Percentiles rank a stretch among this genome's conserved stretches.
Conservation (phyloP, 257 asterid species). For the Forsythia suspensa region DNA sequence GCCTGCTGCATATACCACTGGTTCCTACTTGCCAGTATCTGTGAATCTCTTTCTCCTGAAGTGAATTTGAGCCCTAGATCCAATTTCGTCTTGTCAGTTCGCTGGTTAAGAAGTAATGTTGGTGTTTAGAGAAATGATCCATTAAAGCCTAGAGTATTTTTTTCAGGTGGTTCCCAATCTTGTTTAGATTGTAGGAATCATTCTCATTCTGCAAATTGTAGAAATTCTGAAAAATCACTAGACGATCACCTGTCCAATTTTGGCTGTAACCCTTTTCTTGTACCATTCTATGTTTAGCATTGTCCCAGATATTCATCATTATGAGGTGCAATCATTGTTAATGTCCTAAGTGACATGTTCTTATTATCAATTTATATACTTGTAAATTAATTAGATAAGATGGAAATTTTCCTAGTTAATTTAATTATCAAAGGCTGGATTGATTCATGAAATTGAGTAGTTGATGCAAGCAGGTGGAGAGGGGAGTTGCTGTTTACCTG, state of each 20-base stretch:
- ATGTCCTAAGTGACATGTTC: neutral
- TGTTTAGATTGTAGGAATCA: neutral
- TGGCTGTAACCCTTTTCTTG: neutral
- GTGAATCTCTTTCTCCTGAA: too few species aligned
- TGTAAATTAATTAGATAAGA: constrained; percentile 4
- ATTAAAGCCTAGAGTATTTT: too few species aligned
- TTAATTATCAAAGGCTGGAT: constrained; percentile 20
- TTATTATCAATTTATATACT: neutral
- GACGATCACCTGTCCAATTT: neutral
- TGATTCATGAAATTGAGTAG: constrained; percentile 23
- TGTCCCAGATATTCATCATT: neutral
- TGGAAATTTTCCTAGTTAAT: constrained; percentile 6
- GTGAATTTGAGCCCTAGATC: too few species aligned
- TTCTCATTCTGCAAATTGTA: neutral
- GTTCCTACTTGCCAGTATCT: too few species aligned
- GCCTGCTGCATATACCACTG: too few species aligned
- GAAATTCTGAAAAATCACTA: neutral
- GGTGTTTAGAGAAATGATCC: too few species aligned
- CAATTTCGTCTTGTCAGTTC: too few species aligned
- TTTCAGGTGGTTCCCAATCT: neutral
- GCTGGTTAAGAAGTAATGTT: too few species aligned
- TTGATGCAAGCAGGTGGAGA: constrained; percentile 75
- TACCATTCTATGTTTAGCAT: neutral
- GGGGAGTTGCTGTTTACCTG: constrained; percentile 75
- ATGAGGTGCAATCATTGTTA: neutral